Evolutionary conservation across 2,329 filamentous ascomycete species (phyloP).

Genomic region (Apiospora rasikravindrae): DNA sequence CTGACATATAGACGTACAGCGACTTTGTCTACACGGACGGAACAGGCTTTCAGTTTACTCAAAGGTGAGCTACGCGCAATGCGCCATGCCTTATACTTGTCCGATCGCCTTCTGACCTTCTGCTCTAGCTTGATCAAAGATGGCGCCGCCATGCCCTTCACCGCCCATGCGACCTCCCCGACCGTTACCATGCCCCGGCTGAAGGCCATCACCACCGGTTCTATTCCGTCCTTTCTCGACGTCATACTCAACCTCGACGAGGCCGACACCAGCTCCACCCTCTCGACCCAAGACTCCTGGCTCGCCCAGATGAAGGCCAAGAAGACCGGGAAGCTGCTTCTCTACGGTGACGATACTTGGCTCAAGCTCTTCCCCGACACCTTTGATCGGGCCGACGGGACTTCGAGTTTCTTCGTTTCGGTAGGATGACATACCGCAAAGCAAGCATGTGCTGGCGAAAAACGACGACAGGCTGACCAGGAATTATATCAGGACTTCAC

Average conservation of each 20-base stretch:
- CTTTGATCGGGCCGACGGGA: slow-evolving; percentile 88
- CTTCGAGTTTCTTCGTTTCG: slow-evolving; percentile 97
- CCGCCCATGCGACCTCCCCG: slow-evolving; percentile 92
- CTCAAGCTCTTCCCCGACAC: slow-evolving; percentile 91
- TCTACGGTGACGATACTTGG: slow-evolving; percentile 99
- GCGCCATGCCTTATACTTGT: neutral
- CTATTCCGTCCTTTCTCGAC: slow-evolving; percentile 97
- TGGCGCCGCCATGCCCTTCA: slow-evolving; percentile 88
- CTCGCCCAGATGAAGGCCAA: slow-evolving; percentile 87
- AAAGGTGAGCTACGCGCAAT: slow-evolving; percentile 65
- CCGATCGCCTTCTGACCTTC: neutral
- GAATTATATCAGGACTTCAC: slow-evolving; percentile 78
- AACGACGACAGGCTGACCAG: slow-evolving; percentile 25
- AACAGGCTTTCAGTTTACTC: slow-evolving; percentile 87
- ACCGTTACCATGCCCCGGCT: slow-evolving; percentile 98
- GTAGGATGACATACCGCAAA: slow-evolving; percentile 58
- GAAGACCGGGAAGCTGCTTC: slow-evolving; percentile 75
- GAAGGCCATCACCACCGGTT: slow-evolving; percentile 96
- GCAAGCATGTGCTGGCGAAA: slow-evolving; percentile 30
- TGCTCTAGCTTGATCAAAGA: slow-evolving; percentile 74
- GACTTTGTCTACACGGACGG: slow-evolving; percentile 87
- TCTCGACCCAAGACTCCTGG: slow-evolving; percentile 93
- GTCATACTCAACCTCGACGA: slow-evolving; percentile 97
- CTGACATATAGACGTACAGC: slow-evolving; percentile 50
- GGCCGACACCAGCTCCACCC: slow-evolving; percentile 85